Evolutionary conservation across 768 basidiomycete species (phyloP), one percentile per base, ranked within the genome.

Genomic region (Leccinum fibrillosum): DNA sequence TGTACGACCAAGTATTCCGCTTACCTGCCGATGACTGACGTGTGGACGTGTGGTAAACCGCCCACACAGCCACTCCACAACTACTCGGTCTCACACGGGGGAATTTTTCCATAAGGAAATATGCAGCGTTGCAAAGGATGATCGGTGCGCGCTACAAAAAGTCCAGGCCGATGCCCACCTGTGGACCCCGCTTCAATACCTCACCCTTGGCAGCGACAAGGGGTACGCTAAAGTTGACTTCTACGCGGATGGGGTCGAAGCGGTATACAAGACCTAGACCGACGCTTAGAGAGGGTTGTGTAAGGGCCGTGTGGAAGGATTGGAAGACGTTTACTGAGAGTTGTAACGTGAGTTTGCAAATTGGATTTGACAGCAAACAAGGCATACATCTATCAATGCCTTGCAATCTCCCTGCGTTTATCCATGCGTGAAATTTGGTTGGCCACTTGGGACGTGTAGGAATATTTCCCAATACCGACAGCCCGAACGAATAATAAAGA

Each of bases 171-270:
- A 94, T 81, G 4, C 92, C 92, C 26, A 92, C 82, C 71, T 90
- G 90, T 48, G 92, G 74, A 8, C 92, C 93, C 66, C 81, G 85
- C 66, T 83, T 79, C 55, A 73, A 65, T 9, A 84, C 84, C 71
- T 92, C 93, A 55, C 82, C 84, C 65, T 77, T 81, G 48, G 82
- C 83, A 2, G 84, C 82, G 3, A 87, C 80, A 3, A 97, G 76
- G 5, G 94, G 94, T 35, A 96, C 78, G 7, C 93, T 92, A 61
- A 96, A 82, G 71, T 95, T 96, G 58, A 92, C 77, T 72, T 97
- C 94, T 26, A 93, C 79, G n/a, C 94, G 80, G 19, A 92, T 79
- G 5, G 91, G 88, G 59, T 92, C 88, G 62, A 94, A 86, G 35
- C 85, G 79, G 67, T 94, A 95, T 32, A 95, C 82, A 15, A 97